Evolutionary conservation across 768 basidiomycete species (phyloP), one percentile per base, ranked within the genome.

Genomic region (Gloeostereum incarnatum): DNA sequence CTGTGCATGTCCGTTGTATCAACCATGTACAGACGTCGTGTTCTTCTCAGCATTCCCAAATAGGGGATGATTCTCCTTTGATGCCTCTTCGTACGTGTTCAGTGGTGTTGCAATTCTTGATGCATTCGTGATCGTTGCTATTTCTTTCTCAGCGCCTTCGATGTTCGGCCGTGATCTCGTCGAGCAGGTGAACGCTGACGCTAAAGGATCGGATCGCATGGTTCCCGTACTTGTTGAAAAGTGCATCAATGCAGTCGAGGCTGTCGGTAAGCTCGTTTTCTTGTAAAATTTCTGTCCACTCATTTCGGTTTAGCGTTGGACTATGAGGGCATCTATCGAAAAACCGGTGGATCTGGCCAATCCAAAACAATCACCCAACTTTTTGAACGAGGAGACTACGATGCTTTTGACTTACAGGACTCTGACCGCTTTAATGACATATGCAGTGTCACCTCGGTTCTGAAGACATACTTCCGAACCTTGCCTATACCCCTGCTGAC

Each of bases 281-380:
- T 21, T 20, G 11, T 26, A 21, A 3, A 3, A 8, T 1, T 38
- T 22, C 34, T 49, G 25, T 19, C 10, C 23, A 3, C 24, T n/a
- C 5, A 32, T 35, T 10, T 1, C 24, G 7, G 16, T 18, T 30
- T 20, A 44, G 38, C 40, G 20, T 26, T 45, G 24, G 43, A 96
- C 42, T 92, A 92, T 52, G 96, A 99, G 58, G 96, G 96, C 8
- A 90, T 99, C 46, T 99, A 99, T 59, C 89, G 96, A 45, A 99
- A 99, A 65, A 90, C 83, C 0, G 96, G 96, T 21, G 96, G 96
- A 2, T 80, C 86, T 20, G 74, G 85, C 2, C 93, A 93, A 51
- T 85, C 89, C 24, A 94, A 94, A 63, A 71, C 71, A 37, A 97
- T 99, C 60, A 92, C 89, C 0, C 87, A 93, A 45, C 68, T 94